Evolutionary conservation across 129 eudicot genomes (phyloP).

Genomic region (Flaveria brownii): DNA sequence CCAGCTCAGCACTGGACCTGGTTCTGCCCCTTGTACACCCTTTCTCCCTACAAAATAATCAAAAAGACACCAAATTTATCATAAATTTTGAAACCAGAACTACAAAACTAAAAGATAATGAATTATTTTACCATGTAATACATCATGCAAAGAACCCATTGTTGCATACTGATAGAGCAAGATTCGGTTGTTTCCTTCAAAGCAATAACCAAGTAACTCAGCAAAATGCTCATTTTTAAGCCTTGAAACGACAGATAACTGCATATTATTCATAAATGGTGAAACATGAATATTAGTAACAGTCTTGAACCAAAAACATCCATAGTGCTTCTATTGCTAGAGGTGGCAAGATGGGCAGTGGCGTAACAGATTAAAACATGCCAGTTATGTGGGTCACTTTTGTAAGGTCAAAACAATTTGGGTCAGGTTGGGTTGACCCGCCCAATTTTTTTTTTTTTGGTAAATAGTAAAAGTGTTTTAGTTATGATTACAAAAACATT

Average conservation of each 20-base stretch:
- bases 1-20: constrained; percentile 90
- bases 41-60: constrained; percentile 58
- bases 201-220: constrained; percentile 71
- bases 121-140: constrained; percentile 70
- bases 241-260: constrained; percentile 79
- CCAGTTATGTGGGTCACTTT: not conserved
- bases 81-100: not conserved
- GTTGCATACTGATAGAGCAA: constrained; percentile 85
- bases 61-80: constrained; percentile 10
- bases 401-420: not conserved
- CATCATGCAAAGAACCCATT: constrained; percentile 92
- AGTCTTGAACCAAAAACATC: not conserved
- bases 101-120: constrained; percentile 7
- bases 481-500: not conserved
- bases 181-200: constrained; percentile 72
- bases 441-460: not conserved
- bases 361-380: not conserved
- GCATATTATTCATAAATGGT: constrained; percentile 31
- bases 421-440: not conserved
- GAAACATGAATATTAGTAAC: constrained; percentile 23
- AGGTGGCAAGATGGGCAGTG: not conserved
- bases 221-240: constrained; percentile 75
- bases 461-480: not conserved
- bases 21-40: constrained; percentile 98
- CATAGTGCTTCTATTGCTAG: not conserved